Percentiles rank a stretch among this genome's conserved stretches.
Evolutionary conservation across 2,329 filamentous ascomycete species (phyloP).

Genomic region (Paecilomyces variotii): DNA sequence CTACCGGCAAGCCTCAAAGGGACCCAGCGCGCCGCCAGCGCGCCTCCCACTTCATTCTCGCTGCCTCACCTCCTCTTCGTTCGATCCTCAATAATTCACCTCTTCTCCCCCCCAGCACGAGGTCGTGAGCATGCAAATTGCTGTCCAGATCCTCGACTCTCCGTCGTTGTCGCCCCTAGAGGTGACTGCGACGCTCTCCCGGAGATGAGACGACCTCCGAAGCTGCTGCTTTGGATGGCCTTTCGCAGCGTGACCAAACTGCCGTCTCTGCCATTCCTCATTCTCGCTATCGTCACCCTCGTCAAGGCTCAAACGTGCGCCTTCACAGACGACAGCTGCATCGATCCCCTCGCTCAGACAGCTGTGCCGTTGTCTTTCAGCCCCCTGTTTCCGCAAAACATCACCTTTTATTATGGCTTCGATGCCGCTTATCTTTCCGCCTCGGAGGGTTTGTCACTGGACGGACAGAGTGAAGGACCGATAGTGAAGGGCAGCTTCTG

Average conservation of each 20-base stretch:
- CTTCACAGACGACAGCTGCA: constrained; percentile 26
- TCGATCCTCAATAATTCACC: background rate
- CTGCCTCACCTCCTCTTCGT: background rate
- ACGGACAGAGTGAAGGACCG: constrained; percentile 18
- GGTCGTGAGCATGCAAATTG: background rate
- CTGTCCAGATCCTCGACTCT: background rate
- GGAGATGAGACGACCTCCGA: background rate
- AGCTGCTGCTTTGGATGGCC: background rate
- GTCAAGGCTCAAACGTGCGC: constrained; percentile 24
- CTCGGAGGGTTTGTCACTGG: constrained; percentile 9
- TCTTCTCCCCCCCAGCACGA: background rate
- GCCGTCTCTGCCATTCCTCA: background rate
- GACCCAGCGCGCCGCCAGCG: background rate
- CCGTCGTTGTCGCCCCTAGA: background rate
- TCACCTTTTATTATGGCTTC: constrained; percentile 28
- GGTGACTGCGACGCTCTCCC: background rate
- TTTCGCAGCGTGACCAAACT: background rate
- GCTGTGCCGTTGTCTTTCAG: constrained; percentile 24
- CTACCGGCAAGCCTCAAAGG: background rate
- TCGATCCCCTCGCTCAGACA: constrained; percentile 31
- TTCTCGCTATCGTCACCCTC: background rate
- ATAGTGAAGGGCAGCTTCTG: constrained; percentile 31
- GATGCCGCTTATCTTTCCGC: constrained; percentile 14
- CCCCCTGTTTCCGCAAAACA: constrained; percentile 24
- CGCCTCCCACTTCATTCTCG: background rate